Percentiles rank a stretch among this genome's conserved stretches.
Conservation (phyloP, 345 rosid species). For the Citrus sinensis region DVS_A1.0 CM039162.1:19536001-19536500, state of each 20-base stretch:
- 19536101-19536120: neutral
- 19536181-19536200: neutral
- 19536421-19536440: conserved; percentile 80
- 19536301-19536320: neutral
- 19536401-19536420: conserved; percentile 79
- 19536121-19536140: neutral
- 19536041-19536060: neutral
- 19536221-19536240: neutral
- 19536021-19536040: neutral
- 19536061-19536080: neutral
- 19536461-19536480: conserved; percentile 99
- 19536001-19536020: neutral
- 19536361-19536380: conserved; percentile 54
- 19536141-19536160: neutral
- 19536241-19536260: neutral
- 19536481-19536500: conserved; percentile 99
- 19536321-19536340: neutral
- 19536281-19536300: neutral
- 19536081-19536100: neutral
- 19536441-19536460: conserved; percentile 93
- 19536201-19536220: neutral
- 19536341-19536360: conserved; percentile 41
- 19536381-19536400: conserved; percentile 72
- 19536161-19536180: neutral
- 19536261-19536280: neutral